A percentile compares a stretch with the other conserved stretches of the same genome.
Evolutionary conservation across 2,329 filamentous ascomycete species (phyloP).

Genomic region (Corynespora cassiicola): DNA sequence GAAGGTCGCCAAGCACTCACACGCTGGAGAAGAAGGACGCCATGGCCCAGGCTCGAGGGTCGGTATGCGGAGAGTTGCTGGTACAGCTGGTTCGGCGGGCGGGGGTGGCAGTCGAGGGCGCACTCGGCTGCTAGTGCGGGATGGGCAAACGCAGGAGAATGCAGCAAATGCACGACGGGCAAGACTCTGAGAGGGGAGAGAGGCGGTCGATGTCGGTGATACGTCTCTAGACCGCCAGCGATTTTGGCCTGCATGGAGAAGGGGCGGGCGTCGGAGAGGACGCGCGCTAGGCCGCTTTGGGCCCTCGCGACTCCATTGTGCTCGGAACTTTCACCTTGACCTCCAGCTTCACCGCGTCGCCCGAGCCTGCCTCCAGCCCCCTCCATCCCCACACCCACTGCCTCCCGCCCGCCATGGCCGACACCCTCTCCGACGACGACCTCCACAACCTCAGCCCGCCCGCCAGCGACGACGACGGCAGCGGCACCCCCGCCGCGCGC

Average conservation of each 20-base stretch:
- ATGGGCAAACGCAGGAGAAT: too few species aligned
- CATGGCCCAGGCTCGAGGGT: too few species aligned
- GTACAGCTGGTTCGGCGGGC: background rate
- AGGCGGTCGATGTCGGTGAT: slow-evolving; percentile 35
- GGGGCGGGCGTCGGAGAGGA: slow-evolving; percentile 20
- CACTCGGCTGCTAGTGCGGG: too few species aligned
- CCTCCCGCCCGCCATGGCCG: slow-evolving; percentile 14
- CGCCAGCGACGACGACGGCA: slow-evolving; percentile 36
- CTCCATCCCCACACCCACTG: slow-evolving; percentile 45
- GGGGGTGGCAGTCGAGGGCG: too few species aligned
- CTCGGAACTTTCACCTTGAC: slow-evolving; percentile 24
- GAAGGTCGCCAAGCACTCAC: slow-evolving; percentile 47
- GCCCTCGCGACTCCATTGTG: slow-evolving; percentile 26
- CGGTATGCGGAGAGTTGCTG: too few species aligned
- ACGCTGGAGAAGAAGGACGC: slow-evolving; percentile 51
- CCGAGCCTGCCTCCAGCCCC: slow-evolving; percentile 6
- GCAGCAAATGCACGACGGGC: slow-evolving; percentile 1
- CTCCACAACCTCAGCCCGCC: too few species aligned
- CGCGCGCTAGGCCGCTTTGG: slow-evolving; percentile 24
- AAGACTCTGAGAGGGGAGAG: slow-evolving; percentile 5
- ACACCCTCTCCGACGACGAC: slow-evolving; percentile 43
- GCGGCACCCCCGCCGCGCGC: slow-evolving; percentile 35
- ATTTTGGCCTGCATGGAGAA: slow-evolving; percentile 30
- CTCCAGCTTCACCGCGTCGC: background rate
- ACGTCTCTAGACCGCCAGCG: slow-evolving; percentile 29